Conservation (phyloP, 805 yeast genomes). For the Yarrowia bubula region DNA sequence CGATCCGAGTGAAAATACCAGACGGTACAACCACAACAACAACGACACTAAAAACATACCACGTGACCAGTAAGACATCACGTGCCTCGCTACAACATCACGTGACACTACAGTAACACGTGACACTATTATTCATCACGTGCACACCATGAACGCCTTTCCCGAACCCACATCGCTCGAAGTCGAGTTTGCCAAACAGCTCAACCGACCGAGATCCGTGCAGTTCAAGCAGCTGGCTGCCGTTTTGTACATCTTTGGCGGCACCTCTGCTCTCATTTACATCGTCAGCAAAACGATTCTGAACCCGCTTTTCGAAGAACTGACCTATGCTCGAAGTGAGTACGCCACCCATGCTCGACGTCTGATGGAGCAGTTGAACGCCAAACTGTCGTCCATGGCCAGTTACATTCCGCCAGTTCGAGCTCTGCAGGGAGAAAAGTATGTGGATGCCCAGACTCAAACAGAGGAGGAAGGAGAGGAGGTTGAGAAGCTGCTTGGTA, state of each 20-base stretch:
- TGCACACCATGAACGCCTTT: constrained; percentile 32
- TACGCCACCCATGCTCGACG: constrained; percentile 36
- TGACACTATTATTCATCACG: background rate
- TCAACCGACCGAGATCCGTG: constrained; percentile 30
- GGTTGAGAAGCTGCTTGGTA: background rate
- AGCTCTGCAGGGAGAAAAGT: constrained; percentile 28
- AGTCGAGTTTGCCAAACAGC: constrained; percentile 27
- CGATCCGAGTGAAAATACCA: background rate
- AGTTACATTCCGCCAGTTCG: constrained; percentile 32
- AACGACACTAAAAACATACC: background rate
- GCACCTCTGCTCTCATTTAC: constrained; percentile 36
- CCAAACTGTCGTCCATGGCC: constrained; percentile 31
- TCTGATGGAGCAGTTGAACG: constrained; percentile 34
- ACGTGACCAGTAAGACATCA: no score
- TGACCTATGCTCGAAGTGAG: constrained; percentile 37
- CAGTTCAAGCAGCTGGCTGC: constrained; percentile 35
- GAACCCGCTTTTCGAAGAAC: constrained; percentile 39
- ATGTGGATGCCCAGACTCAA: constrained; percentile 36
- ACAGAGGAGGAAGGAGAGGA: constrained; percentile 29
- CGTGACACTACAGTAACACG: background rate
- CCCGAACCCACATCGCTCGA: constrained; percentile 35
- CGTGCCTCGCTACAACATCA: no score
- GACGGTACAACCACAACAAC: no score
- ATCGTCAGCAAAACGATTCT: constrained; percentile 37
- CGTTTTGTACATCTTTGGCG: constrained; percentile 39